phyloP scores from a whole-genome alignment of 2,329 filamentous ascomycete genomes.

The Dactylonectria estremocensis region DNA sequence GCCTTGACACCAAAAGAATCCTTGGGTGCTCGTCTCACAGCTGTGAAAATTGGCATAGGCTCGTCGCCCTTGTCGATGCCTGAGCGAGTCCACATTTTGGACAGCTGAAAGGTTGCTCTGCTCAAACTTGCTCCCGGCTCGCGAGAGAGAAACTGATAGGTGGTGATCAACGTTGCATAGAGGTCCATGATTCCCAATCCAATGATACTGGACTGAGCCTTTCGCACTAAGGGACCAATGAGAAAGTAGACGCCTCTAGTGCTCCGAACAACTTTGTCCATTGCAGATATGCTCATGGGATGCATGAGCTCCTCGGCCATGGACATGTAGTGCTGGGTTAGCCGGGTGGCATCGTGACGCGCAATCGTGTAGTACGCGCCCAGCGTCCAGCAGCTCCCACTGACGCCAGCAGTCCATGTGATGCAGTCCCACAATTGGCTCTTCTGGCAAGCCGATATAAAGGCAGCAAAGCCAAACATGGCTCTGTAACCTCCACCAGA shows the following conservation, averaged over 20 bases:
- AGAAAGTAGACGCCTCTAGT: slow-evolving; percentile 42
- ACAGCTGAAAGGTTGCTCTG: slow-evolving; percentile 41
- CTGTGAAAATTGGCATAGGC: slow-evolving; percentile 43
- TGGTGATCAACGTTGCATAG: slow-evolving; percentile 41
- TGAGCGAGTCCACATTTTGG: slow-evolving; percentile 37
- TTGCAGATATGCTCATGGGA: slow-evolving; percentile 38
- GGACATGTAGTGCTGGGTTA: slow-evolving; percentile 38
- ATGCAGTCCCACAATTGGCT: slow-evolving; percentile 40
- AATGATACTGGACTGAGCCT: slow-evolving; percentile 44
- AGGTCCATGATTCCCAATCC: slow-evolving; percentile 44
- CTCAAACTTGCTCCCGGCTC: slow-evolving; percentile 35
- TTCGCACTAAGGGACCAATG: slow-evolving; percentile 37
- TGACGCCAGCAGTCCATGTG: slow-evolving; percentile 42
- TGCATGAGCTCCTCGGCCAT: slow-evolving; percentile 40
- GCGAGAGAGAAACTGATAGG: slow-evolving; percentile 35
- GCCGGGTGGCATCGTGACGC: slow-evolving; percentile 26
- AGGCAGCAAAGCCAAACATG: slow-evolving; percentile 44
- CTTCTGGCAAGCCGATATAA: slow-evolving; percentile 38
- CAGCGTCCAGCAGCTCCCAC: slow-evolving; percentile 45
- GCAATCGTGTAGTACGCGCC: slow-evolving; percentile 46
- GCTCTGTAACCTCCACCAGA: slow-evolving; percentile 44
- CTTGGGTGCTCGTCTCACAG: slow-evolving; percentile 37
- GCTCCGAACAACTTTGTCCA: slow-evolving; percentile 35
- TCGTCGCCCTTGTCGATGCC: slow-evolving; percentile 32
- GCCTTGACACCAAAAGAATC: slow-evolving; percentile 34